A percentile compares a stretch with the other conserved stretches of the same genome.
phyloP scores from a whole-genome alignment of 352 stramenopile genomes.

The Phytopythium helicoides region DNA sequence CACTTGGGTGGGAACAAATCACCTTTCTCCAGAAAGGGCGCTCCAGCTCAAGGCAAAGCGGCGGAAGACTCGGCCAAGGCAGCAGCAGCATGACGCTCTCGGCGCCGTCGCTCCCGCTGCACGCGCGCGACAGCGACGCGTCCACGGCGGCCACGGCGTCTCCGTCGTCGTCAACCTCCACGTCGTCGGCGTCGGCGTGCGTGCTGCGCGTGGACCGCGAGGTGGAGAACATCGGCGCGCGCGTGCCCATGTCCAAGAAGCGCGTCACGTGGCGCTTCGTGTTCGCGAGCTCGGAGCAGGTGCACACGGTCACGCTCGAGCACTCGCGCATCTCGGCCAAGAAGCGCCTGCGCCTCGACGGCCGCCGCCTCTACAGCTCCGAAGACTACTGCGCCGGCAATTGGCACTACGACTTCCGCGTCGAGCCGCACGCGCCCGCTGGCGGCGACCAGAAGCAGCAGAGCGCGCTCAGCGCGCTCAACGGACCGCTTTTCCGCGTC shows the following conservation, averaged over 20 bases:
- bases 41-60: neutral
- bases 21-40: constrained; percentile 1
- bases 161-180: constrained; percentile 4
- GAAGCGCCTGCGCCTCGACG: constrained; percentile 81
- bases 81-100: constrained; percentile 33
- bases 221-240: constrained; percentile 81
- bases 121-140: constrained; percentile 27
- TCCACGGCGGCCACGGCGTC: constrained; percentile 18
- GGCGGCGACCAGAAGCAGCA: constrained; percentile 11
- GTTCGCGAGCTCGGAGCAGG: constrained; percentile 63
- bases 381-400: constrained; percentile 69
- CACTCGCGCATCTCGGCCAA: constrained; percentile 82
- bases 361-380: constrained; percentile 62
- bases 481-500: constrained; percentile 39
- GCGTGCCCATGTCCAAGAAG: constrained; percentile 83
- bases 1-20: neutral
- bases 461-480: neutral
- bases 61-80: neutral
- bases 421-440: constrained; percentile 29
- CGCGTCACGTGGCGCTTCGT: constrained; percentile 85
- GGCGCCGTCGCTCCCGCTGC: constrained; percentile 26
- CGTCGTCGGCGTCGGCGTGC: constrained; percentile 11
- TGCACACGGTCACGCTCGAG: constrained; percentile 84
- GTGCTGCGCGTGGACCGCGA: constrained; percentile 67
- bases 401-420: constrained; percentile 78